Conservation (phyloP, 495 filamentous ascomycete genomes). For the Apiosordaria backusii region DNA sequence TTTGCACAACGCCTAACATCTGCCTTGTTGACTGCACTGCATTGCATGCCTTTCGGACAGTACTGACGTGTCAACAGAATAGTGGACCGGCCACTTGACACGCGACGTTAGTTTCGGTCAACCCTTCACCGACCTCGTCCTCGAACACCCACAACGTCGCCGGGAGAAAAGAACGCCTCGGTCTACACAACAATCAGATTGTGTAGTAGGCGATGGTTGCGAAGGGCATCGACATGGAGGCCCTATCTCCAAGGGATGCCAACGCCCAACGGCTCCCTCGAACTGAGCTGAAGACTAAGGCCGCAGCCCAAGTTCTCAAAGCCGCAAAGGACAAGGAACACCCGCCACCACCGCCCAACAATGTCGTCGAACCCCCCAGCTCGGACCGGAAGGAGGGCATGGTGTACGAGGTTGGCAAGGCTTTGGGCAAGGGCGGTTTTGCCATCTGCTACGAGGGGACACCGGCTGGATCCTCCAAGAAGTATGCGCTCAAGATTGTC, state of each 20-base stretch:
- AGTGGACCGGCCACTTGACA: not conserved
- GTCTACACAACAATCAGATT: not conserved
- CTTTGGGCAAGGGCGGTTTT: constrained; percentile 91
- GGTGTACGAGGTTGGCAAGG: constrained; percentile 75
- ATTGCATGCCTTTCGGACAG: not conserved
- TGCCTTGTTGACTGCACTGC: not conserved
- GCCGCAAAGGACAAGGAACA: constrained; percentile 62
- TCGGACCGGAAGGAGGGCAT: constrained; percentile 62
- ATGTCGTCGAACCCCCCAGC: constrained; percentile 69
- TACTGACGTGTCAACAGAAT: constrained; percentile 5
- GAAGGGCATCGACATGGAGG: constrained; percentile 57
- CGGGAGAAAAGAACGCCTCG: not conserved
- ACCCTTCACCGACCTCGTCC: not conserved
- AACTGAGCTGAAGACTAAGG: constrained; percentile 52
- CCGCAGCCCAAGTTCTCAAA: constrained; percentile 51
- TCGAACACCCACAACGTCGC: not conserved
- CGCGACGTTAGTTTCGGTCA: not conserved
- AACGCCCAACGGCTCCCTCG: constrained; percentile 53
- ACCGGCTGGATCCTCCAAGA: constrained; percentile 57
- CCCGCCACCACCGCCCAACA: constrained; percentile 70
- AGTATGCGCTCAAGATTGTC: constrained; percentile 86
- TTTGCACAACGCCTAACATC: not conserved
- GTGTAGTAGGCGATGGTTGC: constrained; percentile 23
- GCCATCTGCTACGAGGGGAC: constrained; percentile 84
- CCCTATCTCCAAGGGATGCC: constrained; percentile 66